A percentile compares a stretch with the other conserved stretches of the same genome.
phyloP scores from a whole-genome alignment of 2,329 filamentous ascomycete species.

The Parastagonospora nodorum region DNA sequence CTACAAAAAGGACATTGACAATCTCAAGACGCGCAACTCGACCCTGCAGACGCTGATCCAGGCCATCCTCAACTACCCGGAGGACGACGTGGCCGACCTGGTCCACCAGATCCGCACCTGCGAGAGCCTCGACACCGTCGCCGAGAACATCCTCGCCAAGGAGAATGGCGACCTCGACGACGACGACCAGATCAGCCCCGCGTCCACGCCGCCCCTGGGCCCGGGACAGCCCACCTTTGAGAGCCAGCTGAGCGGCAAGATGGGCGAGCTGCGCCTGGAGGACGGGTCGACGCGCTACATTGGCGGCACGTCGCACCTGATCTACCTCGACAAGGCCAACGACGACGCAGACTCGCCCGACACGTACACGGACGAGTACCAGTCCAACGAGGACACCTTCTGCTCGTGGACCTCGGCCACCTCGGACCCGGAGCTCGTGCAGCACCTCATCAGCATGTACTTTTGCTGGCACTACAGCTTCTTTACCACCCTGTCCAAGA shows the following conservation, averaged over 20 bases:
- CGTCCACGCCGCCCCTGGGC: slow-evolving; percentile 44
- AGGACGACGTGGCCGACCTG: slow-evolving; percentile 81
- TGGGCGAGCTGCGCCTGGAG: slow-evolving; percentile 87
- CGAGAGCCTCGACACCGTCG: slow-evolving; percentile 71
- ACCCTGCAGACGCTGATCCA: slow-evolving; percentile 93
- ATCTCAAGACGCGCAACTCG: slow-evolving; percentile 81
- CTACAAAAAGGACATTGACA: slow-evolving; percentile 91
- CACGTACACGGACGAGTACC: slow-evolving; percentile 50
- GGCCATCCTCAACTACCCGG: slow-evolving; percentile 86
- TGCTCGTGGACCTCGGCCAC: slow-evolving; percentile 89
- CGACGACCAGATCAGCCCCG: slow-evolving; percentile 43
- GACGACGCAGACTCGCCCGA: slow-evolving; percentile 40
- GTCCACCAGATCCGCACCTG: slow-evolving; percentile 88
- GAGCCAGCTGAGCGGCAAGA: slow-evolving; percentile 84
- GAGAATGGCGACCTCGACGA: slow-evolving; percentile 55
- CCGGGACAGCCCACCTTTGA: slow-evolving; percentile 60
- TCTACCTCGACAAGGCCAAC: slow-evolving; percentile 64
- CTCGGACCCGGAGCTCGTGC: slow-evolving; percentile 75
- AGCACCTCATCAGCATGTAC: slow-evolving; percentile 94
- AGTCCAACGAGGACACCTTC: slow-evolving; percentile 68
- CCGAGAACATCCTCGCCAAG: slow-evolving; percentile 61
- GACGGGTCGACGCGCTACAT: slow-evolving; percentile 90
- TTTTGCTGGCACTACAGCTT: slow-evolving; percentile 98
- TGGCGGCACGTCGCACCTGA: slow-evolving; percentile 90
- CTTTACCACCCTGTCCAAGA: slow-evolving; percentile 88